Percentiles rank a stretch among this genome's conserved stretches.
phyloP scores from a whole-genome alignment of 2,329 filamentous ascomycete genomes.

The Myrmaecium sp. region DNA sequence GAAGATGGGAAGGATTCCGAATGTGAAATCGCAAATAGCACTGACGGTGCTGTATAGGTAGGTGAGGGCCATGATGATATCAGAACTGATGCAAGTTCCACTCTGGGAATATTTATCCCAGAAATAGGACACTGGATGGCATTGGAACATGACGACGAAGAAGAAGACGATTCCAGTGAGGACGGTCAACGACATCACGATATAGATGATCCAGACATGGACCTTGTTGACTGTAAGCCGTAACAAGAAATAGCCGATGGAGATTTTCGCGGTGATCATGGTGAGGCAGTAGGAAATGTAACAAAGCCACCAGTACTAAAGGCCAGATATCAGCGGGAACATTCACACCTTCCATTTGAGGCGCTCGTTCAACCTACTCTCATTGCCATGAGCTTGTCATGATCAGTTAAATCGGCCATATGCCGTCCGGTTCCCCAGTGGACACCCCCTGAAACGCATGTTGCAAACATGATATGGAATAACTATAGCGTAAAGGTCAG shows the following conservation, averaged over 20 bases:
- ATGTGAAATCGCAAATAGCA: constrained; percentile 30
- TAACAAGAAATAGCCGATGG: constrained; percentile 3
- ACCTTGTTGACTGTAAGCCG: constrained; percentile 2
- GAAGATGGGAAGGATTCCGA: constrained; percentile 33
- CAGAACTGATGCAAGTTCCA: constrained; percentile 25
- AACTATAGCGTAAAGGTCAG: constrained; percentile 10
- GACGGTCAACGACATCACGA: constrained; percentile 17
- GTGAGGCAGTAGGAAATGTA: constrained; percentile 4
- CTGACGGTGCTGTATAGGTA: constrained; percentile 31
- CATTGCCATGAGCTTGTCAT: constrained; percentile 10
- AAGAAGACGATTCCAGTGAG: constrained; percentile 25
- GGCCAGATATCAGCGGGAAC: background rate
- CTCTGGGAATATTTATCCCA: constrained; percentile 25
- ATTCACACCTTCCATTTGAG: too few relatives aligned
- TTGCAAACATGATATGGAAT: constrained; percentile 8
- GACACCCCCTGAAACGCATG: constrained; percentile 7
- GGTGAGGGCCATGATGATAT: constrained; percentile 25
- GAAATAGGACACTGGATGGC: constrained; percentile 31
- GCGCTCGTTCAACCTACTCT: constrained; percentile 4
- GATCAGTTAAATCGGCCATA: constrained; percentile 9
- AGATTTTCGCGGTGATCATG: constrained; percentile 4
- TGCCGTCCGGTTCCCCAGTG: constrained; percentile 5
- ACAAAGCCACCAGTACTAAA: constrained; percentile 5
- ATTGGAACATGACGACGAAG: constrained; percentile 34
- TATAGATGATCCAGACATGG: constrained; percentile 18